Evolutionary conservation across 306 rosid genomes (phyloP).

Genomic region (Mucuna pruriens): DNA sequence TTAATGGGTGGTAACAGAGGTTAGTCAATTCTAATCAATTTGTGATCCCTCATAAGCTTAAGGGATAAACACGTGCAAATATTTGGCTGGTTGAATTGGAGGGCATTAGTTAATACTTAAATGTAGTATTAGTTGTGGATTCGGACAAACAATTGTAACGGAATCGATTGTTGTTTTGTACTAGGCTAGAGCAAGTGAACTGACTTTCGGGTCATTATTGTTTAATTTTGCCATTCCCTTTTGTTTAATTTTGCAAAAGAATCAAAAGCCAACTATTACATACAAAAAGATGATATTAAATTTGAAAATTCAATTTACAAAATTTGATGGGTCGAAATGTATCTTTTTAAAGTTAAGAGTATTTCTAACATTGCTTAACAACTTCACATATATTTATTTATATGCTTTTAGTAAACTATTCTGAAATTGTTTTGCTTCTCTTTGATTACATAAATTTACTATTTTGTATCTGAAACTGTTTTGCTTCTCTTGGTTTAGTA

Average conservation of each 20-base stretch:
- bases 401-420: no score
- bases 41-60: background rate
- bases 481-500: no score
- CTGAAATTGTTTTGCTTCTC: no score
- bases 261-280: no score
- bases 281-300: no score
- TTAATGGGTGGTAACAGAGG: slow-evolving; percentile 12
- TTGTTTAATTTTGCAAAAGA: no score
- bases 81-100: slow-evolving; percentile 32
- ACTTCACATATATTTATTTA: no score
- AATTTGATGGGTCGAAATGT: no score
- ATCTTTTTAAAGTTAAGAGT: background rate
- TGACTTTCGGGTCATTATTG: slow-evolving; percentile 17
- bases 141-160: slow-evolving; percentile 29
- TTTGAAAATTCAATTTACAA: no score
- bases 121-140: slow-evolving; percentile 33
- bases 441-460: no score
- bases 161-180: slow-evolving; percentile 37
- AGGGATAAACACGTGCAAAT: slow-evolving; percentile 14
- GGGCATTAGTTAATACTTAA: slow-evolving; percentile 33
- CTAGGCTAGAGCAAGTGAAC: slow-evolving; percentile 13
- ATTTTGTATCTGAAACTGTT: no score
- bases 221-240: background rate
- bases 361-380: background rate
- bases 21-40: slow-evolving; percentile 32